phyloP scores from a whole-genome alignment of 768 basidiomycete species.

The Harrya chromipes region DNA sequence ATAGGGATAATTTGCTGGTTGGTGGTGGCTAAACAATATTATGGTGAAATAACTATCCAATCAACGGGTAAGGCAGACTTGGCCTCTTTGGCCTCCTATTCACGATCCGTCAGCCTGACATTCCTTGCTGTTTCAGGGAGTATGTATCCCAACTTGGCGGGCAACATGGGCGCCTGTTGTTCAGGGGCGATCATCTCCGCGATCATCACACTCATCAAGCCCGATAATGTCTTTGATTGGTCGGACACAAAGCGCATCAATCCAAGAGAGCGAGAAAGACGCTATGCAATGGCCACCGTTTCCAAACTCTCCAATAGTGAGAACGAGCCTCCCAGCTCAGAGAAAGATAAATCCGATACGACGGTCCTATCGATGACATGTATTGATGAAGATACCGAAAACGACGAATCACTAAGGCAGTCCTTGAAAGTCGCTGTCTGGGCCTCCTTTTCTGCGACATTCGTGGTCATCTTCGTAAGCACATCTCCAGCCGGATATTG shows the following conservation, averaged over 20 bases:
- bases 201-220: constrained; percentile 15
- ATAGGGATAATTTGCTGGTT: constrained; percentile 48
- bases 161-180: constrained; percentile 16
- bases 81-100: neutral
- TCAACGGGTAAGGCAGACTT: constrained; percentile 5
- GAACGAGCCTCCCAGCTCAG: constrained; percentile 1
- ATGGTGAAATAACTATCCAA: constrained; percentile 14
- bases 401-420: constrained; percentile 6
- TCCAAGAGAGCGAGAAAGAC: constrained; percentile 10
- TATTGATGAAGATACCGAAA: constrained; percentile 1
- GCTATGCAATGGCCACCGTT: neutral
- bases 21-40: constrained; percentile 25
- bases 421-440: constrained; percentile 15
- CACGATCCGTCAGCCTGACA: neutral
- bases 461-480: constrained; percentile 14
- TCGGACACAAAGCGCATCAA: constrained; percentile 17
- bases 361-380: neutral
- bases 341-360: constrained; percentile 14
- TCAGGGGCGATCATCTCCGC: constrained; percentile 14
- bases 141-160: constrained; percentile 17
- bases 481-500: neutral
- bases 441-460: constrained; percentile 12
- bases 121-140: constrained; percentile 1
- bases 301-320: constrained; percentile 1
- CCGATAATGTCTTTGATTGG: constrained; percentile 19